phyloP scores from a whole-genome alignment of 306 rosid species.

The Ochetophila trinervis region DNA sequence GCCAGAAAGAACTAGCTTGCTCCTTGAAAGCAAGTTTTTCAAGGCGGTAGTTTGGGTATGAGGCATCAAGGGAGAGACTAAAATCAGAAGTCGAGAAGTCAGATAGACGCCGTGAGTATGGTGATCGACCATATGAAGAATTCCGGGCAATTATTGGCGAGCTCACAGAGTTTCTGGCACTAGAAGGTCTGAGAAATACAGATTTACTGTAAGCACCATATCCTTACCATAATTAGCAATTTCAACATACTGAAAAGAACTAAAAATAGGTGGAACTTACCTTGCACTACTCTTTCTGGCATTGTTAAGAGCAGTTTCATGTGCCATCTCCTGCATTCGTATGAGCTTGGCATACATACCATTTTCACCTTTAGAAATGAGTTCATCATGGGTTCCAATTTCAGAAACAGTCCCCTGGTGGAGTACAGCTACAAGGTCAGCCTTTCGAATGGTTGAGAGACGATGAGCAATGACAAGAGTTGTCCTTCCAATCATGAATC shows the following conservation, averaged over 20 bases:
- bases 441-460: constrained; percentile 88
- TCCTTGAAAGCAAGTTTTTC: constrained; percentile 92
- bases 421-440: constrained; percentile 85
- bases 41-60: constrained; percentile 71
- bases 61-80: constrained; percentile 77
- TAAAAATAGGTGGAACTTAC: constrained; percentile 37
- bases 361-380: constrained; percentile 77
- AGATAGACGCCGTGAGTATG: constrained; percentile 93
- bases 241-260: constrained; percentile 7
- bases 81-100: constrained; percentile 97
- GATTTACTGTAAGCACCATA: constrained; percentile 11
- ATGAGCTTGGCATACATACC: constrained; percentile 95
- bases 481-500: constrained; percentile 96
- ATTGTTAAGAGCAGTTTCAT: constrained; percentile 82
- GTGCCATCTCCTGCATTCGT: constrained; percentile 86
- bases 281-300: constrained; percentile 99
- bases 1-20: constrained; percentile 98
- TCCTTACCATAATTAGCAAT: background rate
- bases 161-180: constrained; percentile 99
- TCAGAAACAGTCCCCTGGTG: constrained; percentile 84
- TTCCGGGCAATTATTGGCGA: constrained; percentile 94
- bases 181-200: constrained; percentile 79
- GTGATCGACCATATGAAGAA: constrained; percentile 96
- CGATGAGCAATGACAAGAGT: constrained; percentile 93
- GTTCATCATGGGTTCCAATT: constrained; percentile 95